Percentiles rank a stretch among this genome's conserved stretches.
Evolutionary conservation across 208 protist genomes (phyloP).

Genomic region (Leishmania guyanensis): DNA sequence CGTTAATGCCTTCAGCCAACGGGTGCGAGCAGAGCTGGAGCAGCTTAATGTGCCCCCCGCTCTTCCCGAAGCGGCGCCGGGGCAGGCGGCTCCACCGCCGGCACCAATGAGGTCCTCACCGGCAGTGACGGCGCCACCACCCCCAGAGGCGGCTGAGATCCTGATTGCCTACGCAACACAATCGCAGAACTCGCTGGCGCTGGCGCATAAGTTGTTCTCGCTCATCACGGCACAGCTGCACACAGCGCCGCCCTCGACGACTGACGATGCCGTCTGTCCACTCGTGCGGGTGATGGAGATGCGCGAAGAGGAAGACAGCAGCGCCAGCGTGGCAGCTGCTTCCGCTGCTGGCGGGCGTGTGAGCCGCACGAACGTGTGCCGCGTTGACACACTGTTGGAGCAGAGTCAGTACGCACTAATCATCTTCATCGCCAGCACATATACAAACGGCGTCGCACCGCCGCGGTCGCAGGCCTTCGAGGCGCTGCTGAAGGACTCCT

Average conservation of each 20-base stretch:
- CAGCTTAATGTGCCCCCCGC: not conserved
- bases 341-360: not conserved
- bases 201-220: constrained; percentile 71
- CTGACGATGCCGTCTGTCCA: constrained; percentile 3
- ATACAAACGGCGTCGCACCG: constrained; percentile 74
- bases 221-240: constrained; percentile 28
- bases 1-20: not conserved
- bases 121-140: not conserved
- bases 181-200: constrained; percentile 52
- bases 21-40: constrained; percentile 17
- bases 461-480: constrained; percentile 69
- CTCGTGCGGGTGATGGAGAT: constrained; percentile 33
- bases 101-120: not conserved
- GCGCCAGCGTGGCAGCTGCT: not conserved
- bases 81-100: not conserved
- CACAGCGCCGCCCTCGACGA: not conserved
- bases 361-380: constrained; percentile 19
- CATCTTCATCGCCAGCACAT: constrained; percentile 84
- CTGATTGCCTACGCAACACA: constrained; percentile 75
- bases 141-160: constrained; percentile 31
- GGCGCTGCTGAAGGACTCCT: constrained; percentile 72
- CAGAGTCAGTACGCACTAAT: constrained; percentile 41
- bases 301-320: constrained; percentile 20
- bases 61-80: not conserved
- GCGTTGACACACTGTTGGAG: constrained; percentile 61